Base-by-base conservation (phyloP, 805 yeast species). In the Metahyphopichia silvanorum region DNA sequence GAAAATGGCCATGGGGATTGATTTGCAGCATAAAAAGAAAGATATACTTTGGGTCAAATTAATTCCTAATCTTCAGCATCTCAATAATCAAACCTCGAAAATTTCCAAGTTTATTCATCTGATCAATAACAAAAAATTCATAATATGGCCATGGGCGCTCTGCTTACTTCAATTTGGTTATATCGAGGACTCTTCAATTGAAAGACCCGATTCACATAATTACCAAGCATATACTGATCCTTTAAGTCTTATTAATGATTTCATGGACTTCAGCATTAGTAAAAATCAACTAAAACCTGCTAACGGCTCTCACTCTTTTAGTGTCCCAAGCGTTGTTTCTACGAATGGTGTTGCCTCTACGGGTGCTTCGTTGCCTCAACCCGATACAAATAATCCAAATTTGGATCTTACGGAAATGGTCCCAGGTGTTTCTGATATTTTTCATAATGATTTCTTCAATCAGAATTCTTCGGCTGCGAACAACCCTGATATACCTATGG, bases 91-190 rank as follows among this genome's bases (percentile, higher is more conserved):
- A 42, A 77, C 89, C 0, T 79, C 88, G 0, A 66, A 66, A 8
- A 69, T 84, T 2, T 64, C 87, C 9, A 64, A 67, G 16, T 83
- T 74, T 51, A 62, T 79, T 28, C 75, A 70, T 43, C 62, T 69
- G 0, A 77, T 76, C 3, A 67, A 64, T 19, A 74, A 73, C 42
- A 66, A 64, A 17, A 79, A 79, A 46, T 76, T 66, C 34, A 72
- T 84, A 2, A 55, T 77, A 27, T 85, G 94, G 94, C 94, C 94
- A 0, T 57, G 81, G 46, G 75, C 73, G 28, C 57, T 84, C 14
- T 81, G 89, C 46, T 63, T 75, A 35, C 61, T 76, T 4, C 93
- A 84, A 47, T 60, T 69, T 34, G 74, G 65, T 9, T 43, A 53
- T 29, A 35, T 36, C 24, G 60, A 58, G 42, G 54, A 55, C 34